A percentile compares a stretch with the other conserved stretches of the same genome.
Conservation (phyloP, 2,329 filamentous ascomycete genomes). For the Sarocladium brachiariae region DNA sequence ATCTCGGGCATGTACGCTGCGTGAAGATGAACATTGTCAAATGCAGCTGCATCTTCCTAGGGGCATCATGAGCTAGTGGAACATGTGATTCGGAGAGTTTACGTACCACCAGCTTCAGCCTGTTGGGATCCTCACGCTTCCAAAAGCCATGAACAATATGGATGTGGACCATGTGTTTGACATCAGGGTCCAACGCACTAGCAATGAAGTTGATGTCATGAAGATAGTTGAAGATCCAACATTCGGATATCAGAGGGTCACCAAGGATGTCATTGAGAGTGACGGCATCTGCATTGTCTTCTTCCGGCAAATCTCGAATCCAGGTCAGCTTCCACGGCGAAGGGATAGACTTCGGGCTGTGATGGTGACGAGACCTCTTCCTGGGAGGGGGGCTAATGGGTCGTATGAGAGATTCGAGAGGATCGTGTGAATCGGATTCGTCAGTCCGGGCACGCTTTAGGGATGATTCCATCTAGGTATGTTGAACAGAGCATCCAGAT, state of each 20-base stretch:
- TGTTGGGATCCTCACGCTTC: slow-evolving; percentile 59
- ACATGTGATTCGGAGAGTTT: not conserved
- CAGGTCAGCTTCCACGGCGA: slow-evolving; percentile 69
- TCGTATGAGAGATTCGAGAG: slow-evolving; percentile 24
- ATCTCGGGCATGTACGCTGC: slow-evolving; percentile 73
- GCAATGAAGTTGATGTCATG: slow-evolving; percentile 54
- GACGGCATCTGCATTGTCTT: slow-evolving; percentile 59
- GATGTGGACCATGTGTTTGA: slow-evolving; percentile 40
- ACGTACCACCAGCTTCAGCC: slow-evolving; percentile 50
- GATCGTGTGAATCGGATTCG: slow-evolving; percentile 9
- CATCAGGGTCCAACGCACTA: slow-evolving; percentile 45
- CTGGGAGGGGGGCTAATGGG: slow-evolving; percentile 40
- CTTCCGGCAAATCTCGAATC: slow-evolving; percentile 55
- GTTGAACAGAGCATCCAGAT: slow-evolving; percentile 1
- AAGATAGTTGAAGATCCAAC: slow-evolving; percentile 65
- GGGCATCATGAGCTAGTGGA: not conserved
- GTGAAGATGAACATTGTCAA: slow-evolving; percentile 63
- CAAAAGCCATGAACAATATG: slow-evolving; percentile 57
- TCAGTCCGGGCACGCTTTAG: slow-evolving; percentile 24
- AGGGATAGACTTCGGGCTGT: slow-evolving; percentile 9
- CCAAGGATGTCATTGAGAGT: slow-evolving; percentile 62
- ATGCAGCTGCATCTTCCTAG: slow-evolving; percentile 54
- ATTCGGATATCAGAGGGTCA: slow-evolving; percentile 65
- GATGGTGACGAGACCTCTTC: slow-evolving; percentile 21
- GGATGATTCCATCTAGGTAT: slow-evolving; percentile 22